Percentiles rank a stretch among this genome's conserved stretches.
Conservation (phyloP, 2,329 filamentous ascomycete genomes). For the Xylariaceae sp. region DNA sequence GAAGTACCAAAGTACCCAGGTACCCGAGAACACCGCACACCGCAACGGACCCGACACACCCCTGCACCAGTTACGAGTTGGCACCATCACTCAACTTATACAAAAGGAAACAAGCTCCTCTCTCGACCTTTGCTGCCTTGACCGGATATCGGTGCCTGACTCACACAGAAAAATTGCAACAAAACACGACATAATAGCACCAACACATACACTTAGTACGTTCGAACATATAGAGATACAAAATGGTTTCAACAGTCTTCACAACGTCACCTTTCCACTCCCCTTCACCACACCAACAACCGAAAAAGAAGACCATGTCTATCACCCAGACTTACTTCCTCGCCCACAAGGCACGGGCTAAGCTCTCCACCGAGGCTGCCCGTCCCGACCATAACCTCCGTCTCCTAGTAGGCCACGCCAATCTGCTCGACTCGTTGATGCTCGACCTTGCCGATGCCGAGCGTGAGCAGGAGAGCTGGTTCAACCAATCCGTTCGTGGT, state of each 20-base stretch:
- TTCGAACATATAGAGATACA: slow-evolving; percentile 33
- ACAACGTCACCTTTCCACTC: slow-evolving; percentile 37
- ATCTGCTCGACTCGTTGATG: slow-evolving; percentile 96
- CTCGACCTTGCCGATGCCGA: slow-evolving; percentile 89
- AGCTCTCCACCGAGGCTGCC: slow-evolving; percentile 92
- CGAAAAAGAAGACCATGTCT: slow-evolving; percentile 86
- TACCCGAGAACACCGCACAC: slow-evolving; percentile 22
- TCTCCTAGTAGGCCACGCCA: slow-evolving; percentile 95
- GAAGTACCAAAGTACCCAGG: slow-evolving; percentile 2
- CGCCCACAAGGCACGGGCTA: slow-evolving; percentile 92
- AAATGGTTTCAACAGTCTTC: slow-evolving; percentile 45
- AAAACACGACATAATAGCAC: slow-evolving; percentile 43
- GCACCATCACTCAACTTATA: slow-evolving; percentile 39
- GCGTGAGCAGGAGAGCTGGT: slow-evolving; percentile 95
- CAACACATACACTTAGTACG: slow-evolving; percentile 32
- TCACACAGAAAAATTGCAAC: slow-evolving; percentile 41
- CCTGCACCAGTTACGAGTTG: slow-evolving; percentile 29
- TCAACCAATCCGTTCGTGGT: slow-evolving; percentile 91
- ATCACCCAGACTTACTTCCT: slow-evolving; percentile 99
- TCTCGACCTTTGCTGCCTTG: slow-evolving; percentile 38
- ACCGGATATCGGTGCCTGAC: slow-evolving; percentile 47
- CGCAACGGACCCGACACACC: slow-evolving; percentile 30
- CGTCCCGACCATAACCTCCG: slow-evolving; percentile 93
- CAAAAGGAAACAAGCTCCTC: slow-evolving; percentile 41
- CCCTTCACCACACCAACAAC: slow-evolving; percentile 42